Conservation (phyloP, 129 eudicot genomes). For the Oenanthe sinensis region DNA sequence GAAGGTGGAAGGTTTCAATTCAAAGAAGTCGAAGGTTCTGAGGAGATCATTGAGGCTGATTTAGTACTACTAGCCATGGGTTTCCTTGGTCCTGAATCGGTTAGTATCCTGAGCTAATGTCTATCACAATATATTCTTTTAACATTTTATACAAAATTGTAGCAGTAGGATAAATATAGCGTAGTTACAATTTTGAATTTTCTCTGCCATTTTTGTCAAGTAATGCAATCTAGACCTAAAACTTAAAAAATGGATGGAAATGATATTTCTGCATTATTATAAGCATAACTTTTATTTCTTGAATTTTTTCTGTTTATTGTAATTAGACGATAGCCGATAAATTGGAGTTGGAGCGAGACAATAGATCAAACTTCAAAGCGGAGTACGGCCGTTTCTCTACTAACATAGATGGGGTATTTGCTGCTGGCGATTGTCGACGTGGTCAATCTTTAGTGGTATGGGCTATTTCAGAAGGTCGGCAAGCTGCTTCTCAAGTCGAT, state of each 20-base stretch:
- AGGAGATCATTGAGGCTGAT: slow-evolving; percentile 80
- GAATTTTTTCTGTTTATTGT: background rate
- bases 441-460: slow-evolving; percentile 89
- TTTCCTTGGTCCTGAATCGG: slow-evolving; percentile 97
- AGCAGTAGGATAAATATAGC: background rate
- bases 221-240: background rate
- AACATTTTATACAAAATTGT: background rate
- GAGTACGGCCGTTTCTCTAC: background rate
- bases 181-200: background rate
- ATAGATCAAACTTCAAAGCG: slow-evolving; percentile 57
- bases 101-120: slow-evolving; percentile 27
- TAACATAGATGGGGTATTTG: background rate
- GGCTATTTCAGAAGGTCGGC: slow-evolving; percentile 97
- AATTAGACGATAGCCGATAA: slow-evolving; percentile 68
- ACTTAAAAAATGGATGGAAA: background rate
- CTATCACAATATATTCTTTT: background rate
- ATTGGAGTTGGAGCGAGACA: slow-evolving; percentile 77
- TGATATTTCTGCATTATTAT: background rate
- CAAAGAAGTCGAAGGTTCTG: slow-evolving; percentile 88
- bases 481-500: slow-evolving; percentile 93
- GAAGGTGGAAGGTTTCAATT: slow-evolving; percentile 83
- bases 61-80: slow-evolving; percentile 93
- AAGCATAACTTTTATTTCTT: background rate
- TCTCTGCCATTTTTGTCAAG: background rate
- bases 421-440: slow-evolving; percentile 10